Evolutionary conservation across 2,329 filamentous ascomycete species (phyloP).

Genomic region (Rhytidhysteron rufulum): DNA sequence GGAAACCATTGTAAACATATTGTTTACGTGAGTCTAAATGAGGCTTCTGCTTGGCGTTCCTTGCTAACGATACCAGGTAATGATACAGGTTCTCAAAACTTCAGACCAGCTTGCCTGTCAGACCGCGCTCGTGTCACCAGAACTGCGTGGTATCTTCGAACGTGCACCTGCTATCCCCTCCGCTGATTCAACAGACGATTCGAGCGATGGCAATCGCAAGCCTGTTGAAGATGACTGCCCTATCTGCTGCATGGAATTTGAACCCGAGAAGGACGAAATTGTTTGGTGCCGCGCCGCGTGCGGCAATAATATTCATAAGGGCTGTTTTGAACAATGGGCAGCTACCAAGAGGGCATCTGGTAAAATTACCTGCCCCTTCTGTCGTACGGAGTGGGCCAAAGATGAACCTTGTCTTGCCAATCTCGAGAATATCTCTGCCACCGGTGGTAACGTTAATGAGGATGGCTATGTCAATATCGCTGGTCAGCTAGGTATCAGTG

Average conservation of each 20-base stretch:
- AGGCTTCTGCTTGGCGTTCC: background rate
- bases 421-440: too few relatives aligned
- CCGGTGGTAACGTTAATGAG: constrained; percentile 35
- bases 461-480: constrained; percentile 64
- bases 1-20: constrained; percentile 64
- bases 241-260: constrained; percentile 58
- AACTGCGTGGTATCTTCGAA: constrained; percentile 55
- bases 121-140: constrained; percentile 55
- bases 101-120: constrained; percentile 56
- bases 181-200: constrained; percentile 25
- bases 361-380: constrained; percentile 58
- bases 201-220: constrained; percentile 52
- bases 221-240: constrained; percentile 60
- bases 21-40: constrained; percentile 47
- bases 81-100: constrained; percentile 56
- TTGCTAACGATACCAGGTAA: constrained; percentile 37
- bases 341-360: constrained; percentile 14
- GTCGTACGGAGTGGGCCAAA: constrained; percentile 54
- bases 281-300: constrained; percentile 58
- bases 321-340: constrained; percentile 55
- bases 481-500: constrained; percentile 56
- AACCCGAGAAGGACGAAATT: constrained; percentile 34
- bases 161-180: constrained; percentile 49
- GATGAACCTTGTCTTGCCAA: constrained; percentile 44
- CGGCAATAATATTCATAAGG: constrained; percentile 60